Base-by-base conservation (phyloP, 2,329 filamentous ascomycete genomes). In the Scedosporium apiospermum region DNA sequence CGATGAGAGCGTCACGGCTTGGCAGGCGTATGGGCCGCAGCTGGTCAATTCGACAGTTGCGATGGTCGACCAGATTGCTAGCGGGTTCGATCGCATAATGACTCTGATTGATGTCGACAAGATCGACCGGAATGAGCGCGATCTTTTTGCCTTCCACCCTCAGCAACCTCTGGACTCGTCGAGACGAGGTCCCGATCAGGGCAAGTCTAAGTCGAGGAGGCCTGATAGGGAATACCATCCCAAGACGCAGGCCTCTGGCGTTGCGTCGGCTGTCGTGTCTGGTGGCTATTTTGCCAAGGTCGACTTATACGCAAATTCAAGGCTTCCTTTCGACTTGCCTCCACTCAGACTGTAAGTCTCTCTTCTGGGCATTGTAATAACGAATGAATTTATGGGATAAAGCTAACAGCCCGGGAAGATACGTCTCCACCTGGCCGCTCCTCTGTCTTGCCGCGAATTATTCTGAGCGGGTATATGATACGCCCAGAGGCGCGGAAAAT, bases 371-470 rank as follows among this genome's bases (percentile, higher is more conserved):
- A 6, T 42, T 21, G 4, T 4, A 27, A 10, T 9, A 6, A 3
- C 1, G 10, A 38, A 14, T 10, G 41, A 6, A 6, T 7, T 23
- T 7, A 18, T 18, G n/a, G 18, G 21, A 21, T 21, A 57, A 46
- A 44, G 26, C 71, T 73, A 53, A 71, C 62, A 5, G n/a, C 9
- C 63, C 9, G 18, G 12, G 3, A 61, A 88, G 86, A 53, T 89
- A 91, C 69, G 83, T 91, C 51, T 79, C 88, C 0, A 91, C 88
- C 0, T 96, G 88, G 73, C 89, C 87, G 1, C 80, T 96, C 4
- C 77, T 96, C 53, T 91, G 87, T 68, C 80, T 93, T 9, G 91
- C 91, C 2, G 90, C 91, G 0, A 84, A 88, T 65, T 93, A 91
- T 71, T 90, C 91, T 0, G 83, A 88, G 65, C 80, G 83, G 42